Percentiles rank a stretch among this genome's conserved stretches.
phyloP scores from a whole-genome alignment of 768 basidiomycete species.

The Rhodotorula kratochvilovae region DNA sequence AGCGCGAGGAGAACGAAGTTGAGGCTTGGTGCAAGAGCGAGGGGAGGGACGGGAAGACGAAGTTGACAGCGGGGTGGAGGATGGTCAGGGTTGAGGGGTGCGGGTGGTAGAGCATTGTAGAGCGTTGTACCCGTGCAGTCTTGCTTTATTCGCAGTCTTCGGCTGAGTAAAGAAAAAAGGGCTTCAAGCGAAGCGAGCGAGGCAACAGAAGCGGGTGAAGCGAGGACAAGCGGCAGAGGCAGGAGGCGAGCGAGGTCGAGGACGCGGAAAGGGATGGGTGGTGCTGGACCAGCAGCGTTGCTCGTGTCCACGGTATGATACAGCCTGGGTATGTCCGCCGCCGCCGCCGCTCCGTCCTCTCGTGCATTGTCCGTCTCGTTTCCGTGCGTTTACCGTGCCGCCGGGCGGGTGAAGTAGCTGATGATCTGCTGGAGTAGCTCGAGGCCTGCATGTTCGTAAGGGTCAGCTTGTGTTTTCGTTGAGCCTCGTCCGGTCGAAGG shows the following conservation, averaged over 20 bases:
- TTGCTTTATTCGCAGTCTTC: no score
- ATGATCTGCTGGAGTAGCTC: slow-evolving; percentile 24
- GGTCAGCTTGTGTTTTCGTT: neutral
- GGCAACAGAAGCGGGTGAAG: no score
- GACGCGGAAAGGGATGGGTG: neutral
- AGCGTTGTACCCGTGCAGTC: no score
- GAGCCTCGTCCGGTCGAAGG: neutral
- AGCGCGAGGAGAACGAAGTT: neutral
- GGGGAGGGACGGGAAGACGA: neutral
- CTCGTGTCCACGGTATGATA: neutral
- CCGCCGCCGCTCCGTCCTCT: neutral
- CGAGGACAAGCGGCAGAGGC: neutral
- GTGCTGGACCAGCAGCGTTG: neutral
- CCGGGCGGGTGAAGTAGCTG: slow-evolving; percentile 4
- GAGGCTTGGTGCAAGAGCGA: slow-evolving; percentile 24
- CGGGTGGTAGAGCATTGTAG: slow-evolving; percentile 9
- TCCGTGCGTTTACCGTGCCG: neutral
- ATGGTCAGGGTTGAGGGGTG: slow-evolving; percentile 10
- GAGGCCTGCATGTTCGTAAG: neutral
- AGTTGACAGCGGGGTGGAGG: slow-evolving; percentile 20
- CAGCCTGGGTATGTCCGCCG: neutral
- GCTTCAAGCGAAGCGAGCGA: no score
- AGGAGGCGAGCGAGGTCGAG: no score
- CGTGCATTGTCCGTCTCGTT: no score
- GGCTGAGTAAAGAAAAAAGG: neutral